Conservation (phyloP, 1,284 basidiomycete species). For the Ustilago crameri region DNA sequence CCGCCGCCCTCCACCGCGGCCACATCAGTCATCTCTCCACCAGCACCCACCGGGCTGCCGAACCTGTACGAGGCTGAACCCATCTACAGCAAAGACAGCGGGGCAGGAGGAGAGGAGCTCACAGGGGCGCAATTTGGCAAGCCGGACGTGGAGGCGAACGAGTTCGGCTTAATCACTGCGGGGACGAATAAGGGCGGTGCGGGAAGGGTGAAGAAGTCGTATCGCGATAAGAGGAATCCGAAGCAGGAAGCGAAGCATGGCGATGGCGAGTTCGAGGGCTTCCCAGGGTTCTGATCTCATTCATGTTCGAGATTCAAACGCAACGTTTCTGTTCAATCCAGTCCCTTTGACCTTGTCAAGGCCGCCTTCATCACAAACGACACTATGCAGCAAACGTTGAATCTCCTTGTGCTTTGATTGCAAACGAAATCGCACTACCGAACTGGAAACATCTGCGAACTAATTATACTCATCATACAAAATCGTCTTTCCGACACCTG, state of each 20-base stretch:
- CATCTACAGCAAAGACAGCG: slow-evolving; percentile 8
- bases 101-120: background rate
- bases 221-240: slow-evolving; percentile 26
- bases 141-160: slow-evolving; percentile 24
- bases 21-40: slow-evolving; percentile 13
- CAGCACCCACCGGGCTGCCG: slow-evolving; percentile 10
- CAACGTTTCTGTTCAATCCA: no score
- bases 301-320: background rate
- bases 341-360: no score
- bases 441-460: background rate
- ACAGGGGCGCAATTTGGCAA: slow-evolving; percentile 16
- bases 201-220: slow-evolving; percentile 28
- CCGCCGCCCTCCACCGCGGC: slow-evolving; percentile 14
- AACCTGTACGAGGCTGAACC: slow-evolving; percentile 37
- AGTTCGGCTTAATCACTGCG: slow-evolving; percentile 42
- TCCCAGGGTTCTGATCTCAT: slow-evolving; percentile 29
- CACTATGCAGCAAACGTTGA: no score
- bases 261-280: slow-evolving; percentile 33
- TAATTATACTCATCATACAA: slow-evolving; percentile 52
- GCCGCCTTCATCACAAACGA: no score
- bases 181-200: slow-evolving; percentile 35
- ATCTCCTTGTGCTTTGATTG: no score
- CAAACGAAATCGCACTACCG: no score
- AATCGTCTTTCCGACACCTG: slow-evolving; percentile 47
- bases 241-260: slow-evolving; percentile 2